phyloP scores from a whole-genome alignment of 2,329 filamentous ascomycete species.

The Diaporthe ampelina region DNA sequence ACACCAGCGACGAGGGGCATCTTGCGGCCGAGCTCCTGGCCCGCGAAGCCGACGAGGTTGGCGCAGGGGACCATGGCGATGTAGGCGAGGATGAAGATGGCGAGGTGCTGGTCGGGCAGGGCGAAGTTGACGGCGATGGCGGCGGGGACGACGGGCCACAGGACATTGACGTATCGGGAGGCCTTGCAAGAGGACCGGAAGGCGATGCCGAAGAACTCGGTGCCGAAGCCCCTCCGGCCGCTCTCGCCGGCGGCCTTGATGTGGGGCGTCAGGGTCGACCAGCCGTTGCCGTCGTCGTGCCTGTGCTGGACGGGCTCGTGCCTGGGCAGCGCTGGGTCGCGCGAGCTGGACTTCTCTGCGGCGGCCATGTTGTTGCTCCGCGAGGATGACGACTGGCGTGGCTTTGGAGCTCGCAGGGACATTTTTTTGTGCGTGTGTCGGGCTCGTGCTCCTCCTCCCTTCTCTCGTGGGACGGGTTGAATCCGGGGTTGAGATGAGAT shows the following conservation, averaged over 20 bases:
- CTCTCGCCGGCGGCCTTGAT: slow-evolving; percentile 71
- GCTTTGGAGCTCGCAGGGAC: slow-evolving; percentile 5
- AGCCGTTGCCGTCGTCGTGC: slow-evolving; percentile 41
- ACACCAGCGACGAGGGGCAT: slow-evolving; percentile 80
- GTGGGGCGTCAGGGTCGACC: slow-evolving; percentile 44
- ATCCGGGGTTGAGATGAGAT: neutral
- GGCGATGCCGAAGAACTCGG: slow-evolving; percentile 74
- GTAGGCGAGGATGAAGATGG: slow-evolving; percentile 79
- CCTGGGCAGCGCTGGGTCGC: slow-evolving; percentile 46
- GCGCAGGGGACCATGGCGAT: slow-evolving; percentile 84
- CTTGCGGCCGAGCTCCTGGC: slow-evolving; percentile 80
- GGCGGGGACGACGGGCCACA: slow-evolving; percentile 82
- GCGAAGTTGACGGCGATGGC: slow-evolving; percentile 73
- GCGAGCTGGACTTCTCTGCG: slow-evolving; percentile 43
- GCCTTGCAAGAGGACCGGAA: slow-evolving; percentile 74
- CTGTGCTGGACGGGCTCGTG: slow-evolving; percentile 41
- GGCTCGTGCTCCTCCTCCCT: neutral
- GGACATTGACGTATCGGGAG: slow-evolving; percentile 76
- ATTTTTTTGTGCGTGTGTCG: neutral
- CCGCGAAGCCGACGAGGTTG: slow-evolving; percentile 81
- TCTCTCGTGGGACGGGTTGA: neutral
- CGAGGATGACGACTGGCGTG: slow-evolving; percentile 19
- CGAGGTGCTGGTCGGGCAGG: slow-evolving; percentile 62
- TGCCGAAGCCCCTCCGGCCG: slow-evolving; percentile 73
- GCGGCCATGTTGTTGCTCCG: slow-evolving; percentile 31